Percentiles rank a stretch among this genome's conserved stretches.
Evolutionary conservation across 179 eudicot genomes (phyloP).

Genomic region (Vitellaria paradoxa): DNA sequence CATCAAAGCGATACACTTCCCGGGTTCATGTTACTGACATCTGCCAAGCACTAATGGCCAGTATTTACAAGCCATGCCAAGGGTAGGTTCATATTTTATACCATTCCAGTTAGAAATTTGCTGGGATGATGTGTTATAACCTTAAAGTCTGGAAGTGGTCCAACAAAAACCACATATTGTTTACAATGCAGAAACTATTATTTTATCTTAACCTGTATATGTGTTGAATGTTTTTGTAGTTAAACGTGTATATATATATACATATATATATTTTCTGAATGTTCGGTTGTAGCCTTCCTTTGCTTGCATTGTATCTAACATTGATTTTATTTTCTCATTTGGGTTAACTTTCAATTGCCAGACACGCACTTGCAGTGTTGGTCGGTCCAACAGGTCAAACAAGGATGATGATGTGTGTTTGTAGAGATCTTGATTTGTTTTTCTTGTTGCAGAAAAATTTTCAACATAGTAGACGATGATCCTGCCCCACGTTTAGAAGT

Average conservation of each 20-base stretch:
- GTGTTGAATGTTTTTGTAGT: background rate
- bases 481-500: constrained; percentile 76
- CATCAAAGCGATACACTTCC: constrained; percentile 62
- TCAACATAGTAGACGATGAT: constrained; percentile 84
- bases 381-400: too few relatives aligned
- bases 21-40: constrained; percentile 89
- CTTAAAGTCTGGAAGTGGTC: background rate
- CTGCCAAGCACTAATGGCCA: constrained; percentile 72
- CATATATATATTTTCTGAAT: too few relatives aligned
- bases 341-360: background rate
- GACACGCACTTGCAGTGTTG: background rate
- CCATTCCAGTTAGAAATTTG: background rate
- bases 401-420: too few relatives aligned
- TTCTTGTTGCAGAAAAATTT: constrained; percentile 40
- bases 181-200: background rate
- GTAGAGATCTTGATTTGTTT: too few relatives aligned
- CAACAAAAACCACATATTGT: background rate
- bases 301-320: background rate
- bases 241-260: too few relatives aligned
- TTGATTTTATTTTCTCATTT: background rate
- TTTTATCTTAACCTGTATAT: background rate
- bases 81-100: constrained; percentile 33
- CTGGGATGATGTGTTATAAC: background rate
- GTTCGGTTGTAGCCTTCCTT: background rate
- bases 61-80: constrained; percentile 40